Conservation (phyloP, 2,329 filamentous ascomycete species). For the Penicillium frequentans region DNA sequence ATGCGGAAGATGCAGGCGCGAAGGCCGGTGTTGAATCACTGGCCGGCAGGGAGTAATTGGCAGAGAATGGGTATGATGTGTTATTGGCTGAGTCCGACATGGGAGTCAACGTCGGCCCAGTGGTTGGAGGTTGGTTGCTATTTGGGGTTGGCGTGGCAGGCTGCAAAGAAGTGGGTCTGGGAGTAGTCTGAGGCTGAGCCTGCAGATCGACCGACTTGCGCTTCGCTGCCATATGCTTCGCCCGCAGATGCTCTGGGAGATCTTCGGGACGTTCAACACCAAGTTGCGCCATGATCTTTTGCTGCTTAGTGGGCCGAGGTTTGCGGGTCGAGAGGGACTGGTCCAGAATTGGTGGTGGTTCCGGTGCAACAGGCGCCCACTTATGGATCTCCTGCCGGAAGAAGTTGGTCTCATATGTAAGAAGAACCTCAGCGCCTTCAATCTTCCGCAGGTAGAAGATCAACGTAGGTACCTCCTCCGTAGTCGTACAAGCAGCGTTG, state of each 20-base stretch:
- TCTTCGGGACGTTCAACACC: slow-evolving; percentile 90
- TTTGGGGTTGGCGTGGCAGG: slow-evolving; percentile 33
- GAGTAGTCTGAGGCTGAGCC: slow-evolving; percentile 20
- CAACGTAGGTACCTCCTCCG: slow-evolving; percentile 83
- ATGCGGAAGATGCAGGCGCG: slow-evolving; percentile 34
- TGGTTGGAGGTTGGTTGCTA: slow-evolving; percentile 30
- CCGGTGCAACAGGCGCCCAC: slow-evolving; percentile 85
- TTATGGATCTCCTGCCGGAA: slow-evolving; percentile 94
- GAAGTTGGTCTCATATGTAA: slow-evolving; percentile 94
- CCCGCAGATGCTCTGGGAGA: slow-evolving; percentile 76
- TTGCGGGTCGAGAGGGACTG: slow-evolving; percentile 90
- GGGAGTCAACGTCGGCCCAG: slow-evolving; percentile 34
- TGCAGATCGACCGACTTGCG: slow-evolving; percentile 65
- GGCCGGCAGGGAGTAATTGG: slow-evolving; percentile 38
- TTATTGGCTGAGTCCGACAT: slow-evolving; percentile 29
- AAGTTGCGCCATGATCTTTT: slow-evolving; percentile 87
- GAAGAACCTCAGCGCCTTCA: slow-evolving; percentile 89
- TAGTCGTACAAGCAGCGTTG: slow-evolving; percentile 75
- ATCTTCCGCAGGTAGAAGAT: slow-evolving; percentile 96
- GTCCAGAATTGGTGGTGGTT: slow-evolving; percentile 81
- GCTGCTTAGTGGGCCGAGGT: slow-evolving; percentile 91
- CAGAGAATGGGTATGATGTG: slow-evolving; percentile 39
- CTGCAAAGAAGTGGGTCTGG: slow-evolving; percentile 22
- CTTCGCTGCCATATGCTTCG: slow-evolving; percentile 72
- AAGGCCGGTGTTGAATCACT: slow-evolving; percentile 40